Evolutionary conservation across 169 alveolate genomes (phyloP), one percentile per base, ranked within the genome.

Genomic region (Besnoitia besnoiti): DNA sequence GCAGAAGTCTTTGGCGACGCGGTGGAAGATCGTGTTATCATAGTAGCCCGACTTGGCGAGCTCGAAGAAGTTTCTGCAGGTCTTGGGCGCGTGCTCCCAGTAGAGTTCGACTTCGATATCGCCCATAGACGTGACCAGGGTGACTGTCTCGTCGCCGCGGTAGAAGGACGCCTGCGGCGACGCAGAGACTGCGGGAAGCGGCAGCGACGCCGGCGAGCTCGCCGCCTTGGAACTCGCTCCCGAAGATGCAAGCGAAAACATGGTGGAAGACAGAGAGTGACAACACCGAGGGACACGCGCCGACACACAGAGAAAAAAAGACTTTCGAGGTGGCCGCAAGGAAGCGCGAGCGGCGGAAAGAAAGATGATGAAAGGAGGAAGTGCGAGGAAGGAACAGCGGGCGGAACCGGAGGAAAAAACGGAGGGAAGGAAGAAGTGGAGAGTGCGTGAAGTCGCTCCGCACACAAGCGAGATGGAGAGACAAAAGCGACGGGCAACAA

Each of bases 71-170:
- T 98, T 98, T 85, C 95, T 90, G 94, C 99, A 97, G 7, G 99
- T 93, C 90, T 94, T 95, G 27, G 99, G 99, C 7, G 98, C 93
- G 79, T 95, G 98, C 91, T 98, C 93, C 91, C 97, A 96, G 95
- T 96, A 99, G 62, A 99, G 97, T 91, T 98, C 97, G 35, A 99
- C 95, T 91, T 97, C 96, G 24, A 99, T 97, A 91, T 98, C 99
- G 4, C 99, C 99, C 95, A 97, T 95, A 33, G 98, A 96, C 16
- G 99, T 98, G 95, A 97, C 98, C 40, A 99, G 97, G 61, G 97
- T 96, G 19, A 99, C 99, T 51, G n/a, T 77, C 14, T 27, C 87
- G n/a, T 77, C 87, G 35, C 55, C 87, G 80, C 80, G 80, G 80
- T 35, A 67, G 44, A 35, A 14, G 2, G 47, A 67, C 3, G 44